These are phyloP conservation scores for Skeletonema grethae DNA, from an alignment of 108 stramenopile genomes.

Conservation along the genomic window DNA sequence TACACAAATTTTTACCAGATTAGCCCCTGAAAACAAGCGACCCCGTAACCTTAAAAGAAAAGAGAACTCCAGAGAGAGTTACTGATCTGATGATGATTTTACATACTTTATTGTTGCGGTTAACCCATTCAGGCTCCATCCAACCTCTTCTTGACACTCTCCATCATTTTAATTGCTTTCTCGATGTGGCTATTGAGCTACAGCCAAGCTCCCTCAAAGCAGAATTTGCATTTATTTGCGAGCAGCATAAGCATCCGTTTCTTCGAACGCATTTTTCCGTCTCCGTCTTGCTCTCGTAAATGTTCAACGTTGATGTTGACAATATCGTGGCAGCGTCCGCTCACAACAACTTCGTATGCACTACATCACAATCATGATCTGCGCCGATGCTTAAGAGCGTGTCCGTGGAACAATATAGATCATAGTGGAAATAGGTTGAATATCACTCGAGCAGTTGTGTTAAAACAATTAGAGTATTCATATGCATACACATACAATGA, in stretches of 20 bases:
- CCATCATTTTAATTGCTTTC: too few relatives aligned
- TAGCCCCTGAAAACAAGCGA: too few relatives aligned
- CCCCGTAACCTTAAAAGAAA: too few relatives aligned
- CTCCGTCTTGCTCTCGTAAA: neutral
- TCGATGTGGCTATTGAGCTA: neutral
- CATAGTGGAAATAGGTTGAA: slow-evolving; percentile 4
- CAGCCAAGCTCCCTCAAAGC: neutral
- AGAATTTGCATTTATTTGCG: neutral
- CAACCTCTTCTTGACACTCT: too few relatives aligned
- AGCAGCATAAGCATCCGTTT: neutral
- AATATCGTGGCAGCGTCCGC: neutral
- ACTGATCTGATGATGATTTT: too few relatives aligned
- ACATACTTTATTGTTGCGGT: too few relatives aligned
- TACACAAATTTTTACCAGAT: too few relatives aligned
- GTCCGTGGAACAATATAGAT: neutral
- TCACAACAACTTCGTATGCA: too few relatives aligned
- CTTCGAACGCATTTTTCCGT: neutral
- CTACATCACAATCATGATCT: neutral
- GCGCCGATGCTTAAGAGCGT: neutral
- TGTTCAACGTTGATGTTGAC: neutral
- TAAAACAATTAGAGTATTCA: neutral
- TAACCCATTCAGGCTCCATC: too few relatives aligned
- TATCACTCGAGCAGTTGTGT: neutral
- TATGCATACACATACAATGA: slow-evolving; percentile 15
- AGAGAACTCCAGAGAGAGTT: too few relatives aligned